These are phyloP conservation scores for Aspergillus aculeatus DNA, from an alignment of 2,329 filamentous ascomycete genomes.

Conservation along the genomic window DNA sequence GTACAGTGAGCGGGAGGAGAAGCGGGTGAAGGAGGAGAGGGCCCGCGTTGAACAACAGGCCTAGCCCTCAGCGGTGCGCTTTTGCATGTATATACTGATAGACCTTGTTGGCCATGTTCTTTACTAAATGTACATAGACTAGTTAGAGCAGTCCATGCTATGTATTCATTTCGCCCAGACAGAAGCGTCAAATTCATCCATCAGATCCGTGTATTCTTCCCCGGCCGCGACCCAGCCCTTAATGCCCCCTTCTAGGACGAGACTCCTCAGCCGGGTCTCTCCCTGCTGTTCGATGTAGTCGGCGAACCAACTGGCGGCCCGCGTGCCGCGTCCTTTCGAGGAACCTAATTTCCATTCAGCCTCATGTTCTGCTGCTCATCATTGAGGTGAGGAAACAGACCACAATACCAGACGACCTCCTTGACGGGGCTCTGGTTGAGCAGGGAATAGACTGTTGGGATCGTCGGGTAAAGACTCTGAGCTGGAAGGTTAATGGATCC, in stretches of 20 bases:
- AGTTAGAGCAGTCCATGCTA: no score
- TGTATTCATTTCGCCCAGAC: no score
- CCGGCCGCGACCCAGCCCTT: conserved; percentile 55
- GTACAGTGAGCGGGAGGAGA: conserved; percentile 57
- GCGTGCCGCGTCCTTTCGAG: conserved; percentile 53
- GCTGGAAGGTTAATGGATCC: conserved; percentile 53
- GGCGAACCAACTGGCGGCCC: conserved; percentile 57
- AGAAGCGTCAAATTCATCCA: conserved; percentile 36
- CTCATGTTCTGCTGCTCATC: no score
- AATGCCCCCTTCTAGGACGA: conserved; percentile 54
- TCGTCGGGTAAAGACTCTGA: conserved; percentile 39
- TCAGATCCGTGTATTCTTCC: conserved; percentile 46
- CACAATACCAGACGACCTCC: conserved; percentile 43
- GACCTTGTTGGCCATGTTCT: neutral
- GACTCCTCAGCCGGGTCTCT: conserved; percentile 47
- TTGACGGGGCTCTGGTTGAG: conserved; percentile 31
- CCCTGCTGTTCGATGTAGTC: conserved; percentile 50
- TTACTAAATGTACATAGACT: neutral
- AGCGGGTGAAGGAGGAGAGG: conserved; percentile 8
- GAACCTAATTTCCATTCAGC: conserved; percentile 45
- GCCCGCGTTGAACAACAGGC: neutral
- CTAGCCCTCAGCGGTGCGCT: neutral
- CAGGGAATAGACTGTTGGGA: conserved; percentile 38
- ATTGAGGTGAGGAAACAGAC: conserved; percentile 25
- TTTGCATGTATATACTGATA: neutral